Evolutionary conservation across 352 stramenopile genomes (phyloP).

Genomic region (Thraustochytrium sp.): DNA sequence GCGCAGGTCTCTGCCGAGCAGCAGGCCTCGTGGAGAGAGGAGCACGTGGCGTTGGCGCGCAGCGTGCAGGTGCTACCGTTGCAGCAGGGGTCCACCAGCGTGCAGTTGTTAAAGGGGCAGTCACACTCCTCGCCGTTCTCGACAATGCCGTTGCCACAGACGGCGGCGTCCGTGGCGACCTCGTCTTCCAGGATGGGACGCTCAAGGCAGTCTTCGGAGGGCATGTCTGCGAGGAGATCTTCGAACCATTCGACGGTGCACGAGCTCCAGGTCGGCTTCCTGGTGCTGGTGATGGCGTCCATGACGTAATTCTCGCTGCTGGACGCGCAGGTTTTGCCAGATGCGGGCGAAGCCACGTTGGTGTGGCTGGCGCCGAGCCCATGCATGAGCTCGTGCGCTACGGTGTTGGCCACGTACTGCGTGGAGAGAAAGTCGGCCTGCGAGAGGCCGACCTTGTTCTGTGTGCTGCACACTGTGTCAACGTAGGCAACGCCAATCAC

Average conservation of each 20-base stretch:
- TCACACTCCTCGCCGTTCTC: slow-evolving; percentile 32
- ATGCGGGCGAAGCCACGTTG: background rate
- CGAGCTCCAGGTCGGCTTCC: background rate
- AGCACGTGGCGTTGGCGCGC: background rate
- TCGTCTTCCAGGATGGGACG: background rate
- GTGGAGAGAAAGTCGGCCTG: slow-evolving; percentile 7
- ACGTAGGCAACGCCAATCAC: slow-evolving; percentile 17
- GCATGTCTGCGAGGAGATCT: background rate
- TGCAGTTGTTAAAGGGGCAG: background rate
- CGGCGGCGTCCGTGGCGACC: background rate
- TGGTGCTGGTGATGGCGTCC: background rate
- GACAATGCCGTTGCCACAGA: slow-evolving; percentile 18
- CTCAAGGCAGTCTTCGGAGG: background rate
- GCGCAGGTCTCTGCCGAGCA: background rate
- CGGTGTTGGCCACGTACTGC: slow-evolving; percentile 6
- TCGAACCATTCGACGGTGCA: slow-evolving; percentile 20
- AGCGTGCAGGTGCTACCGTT: background rate
- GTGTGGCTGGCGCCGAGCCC: slow-evolving; percentile 23
- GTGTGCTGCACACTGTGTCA: background rate
- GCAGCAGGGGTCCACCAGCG: background rate
- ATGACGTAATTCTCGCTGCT: background rate
- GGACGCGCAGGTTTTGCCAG: background rate
- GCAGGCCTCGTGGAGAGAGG: background rate
- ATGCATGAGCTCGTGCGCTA: slow-evolving; percentile 26
- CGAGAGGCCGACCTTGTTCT: background rate